These are phyloP conservation scores for Podaxis sp. DNA, from an alignment of 768 basidiomycete species.

Conservation along the genomic window DNA sequence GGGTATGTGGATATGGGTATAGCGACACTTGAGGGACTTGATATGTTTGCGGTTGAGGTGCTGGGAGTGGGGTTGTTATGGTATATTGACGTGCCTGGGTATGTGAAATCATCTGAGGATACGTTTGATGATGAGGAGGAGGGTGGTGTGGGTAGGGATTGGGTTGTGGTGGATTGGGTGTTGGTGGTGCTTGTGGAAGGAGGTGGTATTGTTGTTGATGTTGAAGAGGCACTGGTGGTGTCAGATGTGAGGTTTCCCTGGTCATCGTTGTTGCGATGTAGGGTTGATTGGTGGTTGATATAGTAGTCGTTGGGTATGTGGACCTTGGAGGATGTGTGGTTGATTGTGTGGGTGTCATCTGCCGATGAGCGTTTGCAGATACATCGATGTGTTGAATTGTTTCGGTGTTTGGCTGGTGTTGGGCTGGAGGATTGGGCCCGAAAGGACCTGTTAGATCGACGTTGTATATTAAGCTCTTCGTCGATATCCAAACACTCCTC, in stretches of 20 bases:
- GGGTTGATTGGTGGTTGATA: constrained; percentile 12
- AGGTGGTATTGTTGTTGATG: constrained; percentile 15
- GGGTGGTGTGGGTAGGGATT: constrained; percentile 24
- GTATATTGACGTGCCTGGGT: constrained; percentile 11
- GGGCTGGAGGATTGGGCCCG: constrained; percentile 11
- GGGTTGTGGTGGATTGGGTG: constrained; percentile 17
- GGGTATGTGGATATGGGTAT: constrained; percentile 31
- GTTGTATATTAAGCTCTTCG: constrained; percentile 51
- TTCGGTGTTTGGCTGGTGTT: neutral
- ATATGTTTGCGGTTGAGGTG: constrained; percentile 14
- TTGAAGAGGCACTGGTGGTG: neutral
- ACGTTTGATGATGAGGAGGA: constrained; percentile 15
- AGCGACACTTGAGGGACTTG: constrained; percentile 15
- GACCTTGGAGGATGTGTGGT: constrained; percentile 19
- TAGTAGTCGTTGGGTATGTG: constrained; percentile 30
- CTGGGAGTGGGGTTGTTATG: constrained; percentile 12
- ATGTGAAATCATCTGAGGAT: constrained; percentile 8
- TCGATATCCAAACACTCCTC: constrained; percentile 52
- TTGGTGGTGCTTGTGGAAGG: constrained; percentile 10
- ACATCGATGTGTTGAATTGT: constrained; percentile 1
- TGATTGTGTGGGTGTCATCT: constrained; percentile 12
- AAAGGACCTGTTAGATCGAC: constrained; percentile 15
- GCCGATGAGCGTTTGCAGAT: constrained; percentile 21
- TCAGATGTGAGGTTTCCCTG: constrained; percentile 9
- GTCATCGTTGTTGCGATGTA: constrained; percentile 8